A percentile compares a stretch with the other conserved stretches of the same genome.
These are phyloP conservation scores for Leucocoprinus sp. DNA, from an alignment of 768 basidiomycete species.

Conservation along the genomic window DNA sequence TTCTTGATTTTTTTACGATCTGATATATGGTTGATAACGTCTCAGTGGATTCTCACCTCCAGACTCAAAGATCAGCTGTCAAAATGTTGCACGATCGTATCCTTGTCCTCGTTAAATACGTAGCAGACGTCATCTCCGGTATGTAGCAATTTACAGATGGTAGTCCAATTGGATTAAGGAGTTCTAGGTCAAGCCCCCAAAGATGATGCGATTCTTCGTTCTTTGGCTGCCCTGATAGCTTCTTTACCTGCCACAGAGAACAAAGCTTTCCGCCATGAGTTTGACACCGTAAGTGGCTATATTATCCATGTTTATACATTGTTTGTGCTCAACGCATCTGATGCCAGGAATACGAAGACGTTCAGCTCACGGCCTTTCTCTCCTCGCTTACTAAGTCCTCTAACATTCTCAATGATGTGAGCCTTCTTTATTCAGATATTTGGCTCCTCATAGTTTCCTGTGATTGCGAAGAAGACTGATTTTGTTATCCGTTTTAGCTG, in stretches of 20 bases:
- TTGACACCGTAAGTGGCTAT: slow-evolving; percentile 57
- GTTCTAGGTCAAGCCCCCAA: slow-evolving; percentile 56
- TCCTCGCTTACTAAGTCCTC: slow-evolving; percentile 85
- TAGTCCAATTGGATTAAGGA: not conserved
- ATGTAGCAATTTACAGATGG: slow-evolving; percentile 16
- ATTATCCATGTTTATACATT: not conserved
- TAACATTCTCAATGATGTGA: slow-evolving; percentile 80
- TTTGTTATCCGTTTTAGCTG: slow-evolving; percentile 32
- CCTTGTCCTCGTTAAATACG: slow-evolving; percentile 77
- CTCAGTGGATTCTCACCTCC: slow-evolving; percentile 83
- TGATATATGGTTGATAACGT: slow-evolving; percentile 5
- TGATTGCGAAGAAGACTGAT: slow-evolving; percentile 1
- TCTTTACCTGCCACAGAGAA: slow-evolving; percentile 85
- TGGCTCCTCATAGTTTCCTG: not conserved
- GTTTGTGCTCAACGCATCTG: not conserved
- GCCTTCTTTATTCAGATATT: slow-evolving; percentile 19
- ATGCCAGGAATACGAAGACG: slow-evolving; percentile 87
- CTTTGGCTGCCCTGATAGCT: slow-evolving; percentile 79
- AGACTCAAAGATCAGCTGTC: slow-evolving; percentile 89
- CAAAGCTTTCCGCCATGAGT: slow-evolving; percentile 78
- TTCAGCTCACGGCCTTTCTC: slow-evolving; percentile 85
- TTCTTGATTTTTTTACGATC: not conserved
- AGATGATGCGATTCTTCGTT: slow-evolving; percentile 77
- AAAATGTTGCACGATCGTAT: slow-evolving; percentile 96
- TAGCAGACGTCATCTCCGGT: slow-evolving; percentile 71